Evolutionary conservation across 495 filamentous ascomycete genomes (phyloP), one percentile per base, ranked within the genome.

Genomic region (Penicillium argentinense): DNA sequence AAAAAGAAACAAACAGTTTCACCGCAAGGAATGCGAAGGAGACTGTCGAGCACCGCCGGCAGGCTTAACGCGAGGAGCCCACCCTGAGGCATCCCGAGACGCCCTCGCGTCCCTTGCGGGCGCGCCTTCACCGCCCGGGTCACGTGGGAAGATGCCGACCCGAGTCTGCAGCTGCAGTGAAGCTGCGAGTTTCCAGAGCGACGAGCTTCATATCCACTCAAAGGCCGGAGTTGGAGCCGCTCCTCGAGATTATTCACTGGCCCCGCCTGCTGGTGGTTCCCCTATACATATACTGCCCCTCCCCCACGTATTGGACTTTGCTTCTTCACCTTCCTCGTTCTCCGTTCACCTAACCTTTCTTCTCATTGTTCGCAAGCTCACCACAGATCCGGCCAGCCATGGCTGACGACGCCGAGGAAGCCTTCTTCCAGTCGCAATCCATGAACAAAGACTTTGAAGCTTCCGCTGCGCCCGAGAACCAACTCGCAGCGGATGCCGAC

Each of bases 321-420:
- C 5, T 28, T 17, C 39, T 6, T 16, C 16, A 32, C 34, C 16
- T 39, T 19, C 30, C 28, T 37, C 29, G 22, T 39, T 16, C n/a
- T 28, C 29, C 37, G 23, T 6, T 36, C 17, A 26, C 37, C 47
- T 29, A 37, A 42, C 36, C n/a, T 28, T 38, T 23, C 14, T 32
- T 46, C 41, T 44, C 29, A 39, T 38, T 39, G 5, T 25, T 6
- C 19, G 18, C 40, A 27, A 34, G 19, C 18, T 33, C 38, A 50
- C 53, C 39, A 38, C 51, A 39, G 40, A 45, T 42, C 37, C 22
- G 49, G 38, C 39, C 54, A 42, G 50, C 46, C 62, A 84, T 84
- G 82, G 78, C 77, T 56, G 68, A 77, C 51, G 78, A 82, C 53
- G 73, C 78, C 41, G 81, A 86, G 64, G 65, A 76, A 46, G 80